Evolutionary conservation across 2,329 filamentous ascomycete species (phyloP).

Genomic region (Plectosphaerella sp.): DNA sequence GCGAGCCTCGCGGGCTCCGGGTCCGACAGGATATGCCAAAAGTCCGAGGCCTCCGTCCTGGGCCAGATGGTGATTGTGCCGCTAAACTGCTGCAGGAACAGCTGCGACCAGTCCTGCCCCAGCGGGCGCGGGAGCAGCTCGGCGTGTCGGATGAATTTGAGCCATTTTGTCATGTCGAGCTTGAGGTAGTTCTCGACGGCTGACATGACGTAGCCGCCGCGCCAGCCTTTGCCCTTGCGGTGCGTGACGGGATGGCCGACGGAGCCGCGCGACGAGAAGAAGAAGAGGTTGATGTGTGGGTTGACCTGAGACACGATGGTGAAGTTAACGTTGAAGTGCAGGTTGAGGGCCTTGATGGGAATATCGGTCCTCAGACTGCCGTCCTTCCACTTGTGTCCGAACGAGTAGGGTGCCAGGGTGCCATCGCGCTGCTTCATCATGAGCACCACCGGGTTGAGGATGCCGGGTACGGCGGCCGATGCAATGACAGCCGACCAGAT

Average conservation of each 20-base stretch:
- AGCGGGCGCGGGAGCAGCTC: slow-evolving; percentile 86
- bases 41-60: slow-evolving; percentile 72
- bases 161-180: slow-evolving; percentile 94
- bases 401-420: slow-evolving; percentile 80
- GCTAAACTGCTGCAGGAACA: slow-evolving; percentile 93
- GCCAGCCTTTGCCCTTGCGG: slow-evolving; percentile 88
- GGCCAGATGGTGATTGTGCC: slow-evolving; percentile 98
- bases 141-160: slow-evolving; percentile 87
- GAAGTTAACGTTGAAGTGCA: slow-evolving; percentile 98
- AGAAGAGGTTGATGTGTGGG: slow-evolving; percentile 97
- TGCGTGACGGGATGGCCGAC: slow-evolving; percentile 94
- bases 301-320: slow-evolving; percentile 88
- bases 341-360: slow-evolving; percentile 85
- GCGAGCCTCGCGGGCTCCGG: slow-evolving; percentile 71
- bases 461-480: slow-evolving; percentile 91
- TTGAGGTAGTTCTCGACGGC: slow-evolving; percentile 94
- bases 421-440: slow-evolving; percentile 82
- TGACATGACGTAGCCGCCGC: slow-evolving; percentile 88
- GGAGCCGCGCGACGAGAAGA: slow-evolving; percentile 90
- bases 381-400: slow-evolving; percentile 99
- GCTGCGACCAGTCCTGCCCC: slow-evolving; percentile 93
- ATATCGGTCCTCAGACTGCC: slow-evolving; percentile 93
- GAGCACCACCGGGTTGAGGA: slow-evolving; percentile 90
- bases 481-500: slow-evolving; percentile 97
- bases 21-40: slow-evolving; percentile 81